Conservation (phyloP, 2,329 filamentous ascomycete species). For the Daldinia eschscholtzii region DNA sequence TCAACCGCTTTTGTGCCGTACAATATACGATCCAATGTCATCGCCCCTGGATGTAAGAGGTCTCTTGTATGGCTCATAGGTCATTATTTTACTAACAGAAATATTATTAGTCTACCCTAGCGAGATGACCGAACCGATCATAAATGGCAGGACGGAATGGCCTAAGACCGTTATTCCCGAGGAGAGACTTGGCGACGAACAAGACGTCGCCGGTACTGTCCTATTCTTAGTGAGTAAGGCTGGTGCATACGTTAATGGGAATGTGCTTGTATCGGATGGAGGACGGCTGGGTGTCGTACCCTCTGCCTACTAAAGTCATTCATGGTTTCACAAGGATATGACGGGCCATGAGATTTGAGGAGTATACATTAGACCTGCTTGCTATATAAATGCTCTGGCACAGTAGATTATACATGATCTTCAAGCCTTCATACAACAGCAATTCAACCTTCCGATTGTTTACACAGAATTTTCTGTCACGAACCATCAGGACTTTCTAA, state of each 20-base stretch:
- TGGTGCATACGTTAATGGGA: constrained; percentile 67
- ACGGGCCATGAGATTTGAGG: neutral
- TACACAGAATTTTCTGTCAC: neutral
- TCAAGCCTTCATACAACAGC: neutral
- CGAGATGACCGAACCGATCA: constrained; percentile 57
- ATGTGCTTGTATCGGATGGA: constrained; percentile 66
- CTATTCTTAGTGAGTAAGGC: constrained; percentile 65
- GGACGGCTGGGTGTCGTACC: constrained; percentile 56
- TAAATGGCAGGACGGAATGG: constrained; percentile 36
- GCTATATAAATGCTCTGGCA: neutral
- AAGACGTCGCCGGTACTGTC: constrained; percentile 67
- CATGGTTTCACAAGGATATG: neutral
- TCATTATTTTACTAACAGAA: constrained; percentile 4
- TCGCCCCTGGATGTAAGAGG: constrained; percentile 49
- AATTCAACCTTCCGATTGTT: neutral
- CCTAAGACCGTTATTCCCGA: constrained; percentile 44
- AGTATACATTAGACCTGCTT: neutral
- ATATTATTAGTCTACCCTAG: constrained; percentile 57
- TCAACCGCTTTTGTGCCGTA: constrained; percentile 70
- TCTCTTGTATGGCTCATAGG: neutral
- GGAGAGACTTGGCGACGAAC: constrained; percentile 50
- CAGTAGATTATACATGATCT: neutral
- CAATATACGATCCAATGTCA: constrained; percentile 57
- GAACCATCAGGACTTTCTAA: constrained; percentile 29
- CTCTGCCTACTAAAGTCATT: constrained; percentile 37